These are phyloP conservation scores for Penicillium sp. DNA, from an alignment of 2,329 filamentous ascomycete genomes.

Conservation along the genomic window DNA sequence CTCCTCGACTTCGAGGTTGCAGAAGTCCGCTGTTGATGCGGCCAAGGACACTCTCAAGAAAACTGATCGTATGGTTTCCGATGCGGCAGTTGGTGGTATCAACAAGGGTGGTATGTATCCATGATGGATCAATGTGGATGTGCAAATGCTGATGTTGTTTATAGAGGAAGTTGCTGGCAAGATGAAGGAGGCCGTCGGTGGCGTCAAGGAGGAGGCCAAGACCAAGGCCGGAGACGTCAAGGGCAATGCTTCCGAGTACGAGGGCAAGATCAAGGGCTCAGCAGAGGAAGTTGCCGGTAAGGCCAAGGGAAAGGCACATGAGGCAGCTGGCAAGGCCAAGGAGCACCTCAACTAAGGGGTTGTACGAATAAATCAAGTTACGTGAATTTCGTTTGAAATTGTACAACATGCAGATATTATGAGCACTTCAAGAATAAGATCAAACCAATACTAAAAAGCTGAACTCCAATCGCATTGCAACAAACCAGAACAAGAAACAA, in stretches of 20 bases:
- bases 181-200: slow-evolving; percentile 43
- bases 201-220: slow-evolving; percentile 50
- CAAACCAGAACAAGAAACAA: background rate
- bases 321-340: slow-evolving; percentile 28
- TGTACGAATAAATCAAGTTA: background rate
- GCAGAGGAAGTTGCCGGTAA: slow-evolving; percentile 30
- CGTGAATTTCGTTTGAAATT: background rate
- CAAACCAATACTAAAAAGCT: background rate
- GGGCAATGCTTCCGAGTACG: slow-evolving; percentile 29
- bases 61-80: slow-evolving; percentile 57
- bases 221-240: slow-evolving; percentile 35
- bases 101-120: slow-evolving; percentile 59
- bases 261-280: slow-evolving; percentile 37
- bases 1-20: slow-evolving; percentile 52
- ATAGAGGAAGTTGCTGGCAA: slow-evolving; percentile 54
- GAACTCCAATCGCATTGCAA: background rate
- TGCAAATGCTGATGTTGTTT: slow-evolving; percentile 2
- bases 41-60: slow-evolving; percentile 61
- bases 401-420: background rate
- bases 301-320: slow-evolving; percentile 30
- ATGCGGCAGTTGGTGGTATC: slow-evolving; percentile 61
- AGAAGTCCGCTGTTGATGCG: slow-evolving; percentile 56
- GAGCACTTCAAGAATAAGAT: background rate
- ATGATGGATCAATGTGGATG: background rate
- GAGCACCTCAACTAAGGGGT: slow-evolving; percentile 10